Conservation (phyloP, 805 yeast species). For the Candida sonorensis region DNA sequence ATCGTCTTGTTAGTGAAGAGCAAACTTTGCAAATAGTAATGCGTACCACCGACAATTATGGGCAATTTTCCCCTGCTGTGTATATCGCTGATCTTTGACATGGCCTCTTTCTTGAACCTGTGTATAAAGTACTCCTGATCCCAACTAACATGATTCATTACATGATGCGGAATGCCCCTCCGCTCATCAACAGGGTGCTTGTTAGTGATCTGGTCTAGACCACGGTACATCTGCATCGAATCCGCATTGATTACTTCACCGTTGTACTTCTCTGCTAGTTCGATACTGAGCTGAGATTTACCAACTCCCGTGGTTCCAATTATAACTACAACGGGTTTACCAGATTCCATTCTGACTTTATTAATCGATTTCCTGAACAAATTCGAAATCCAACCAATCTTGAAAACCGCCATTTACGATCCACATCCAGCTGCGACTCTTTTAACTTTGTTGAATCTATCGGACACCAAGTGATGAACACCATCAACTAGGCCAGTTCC, state of each 20-base stretch:
- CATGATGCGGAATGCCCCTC: slow-evolving; percentile 72
- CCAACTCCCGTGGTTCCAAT: slow-evolving; percentile 96
- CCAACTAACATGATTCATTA: slow-evolving; percentile 82
- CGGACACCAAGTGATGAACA: too few species aligned
- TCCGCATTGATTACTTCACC: slow-evolving; percentile 96
- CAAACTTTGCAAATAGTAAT: slow-evolving; percentile 79
- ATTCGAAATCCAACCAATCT: too few species aligned
- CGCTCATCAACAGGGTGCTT: slow-evolving; percentile 84
- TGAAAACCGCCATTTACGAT: too few species aligned
- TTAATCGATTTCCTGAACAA: too few species aligned
- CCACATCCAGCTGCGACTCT: too few species aligned
- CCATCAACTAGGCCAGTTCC: too few species aligned
- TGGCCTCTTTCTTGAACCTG: slow-evolving; percentile 69
- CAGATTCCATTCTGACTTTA: too few species aligned
- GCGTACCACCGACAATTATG: slow-evolving; percentile 92
- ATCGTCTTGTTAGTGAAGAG: slow-evolving; percentile 66
- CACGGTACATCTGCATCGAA: slow-evolving; percentile 90
- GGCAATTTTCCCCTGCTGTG: slow-evolving; percentile 68
- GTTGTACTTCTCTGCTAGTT: slow-evolving; percentile 64
- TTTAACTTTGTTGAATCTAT: too few species aligned
- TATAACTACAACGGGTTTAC: slow-evolving; percentile 23
- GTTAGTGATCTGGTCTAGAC: slow-evolving; percentile 73
- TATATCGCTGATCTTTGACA: slow-evolving; percentile 53
- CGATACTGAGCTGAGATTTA: slow-evolving; percentile 79
- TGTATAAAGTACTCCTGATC: slow-evolving; percentile 75